Base-by-base conservation (phyloP, 2,329 filamentous ascomycete species). In the Salinomyces thailandicus region DNA sequence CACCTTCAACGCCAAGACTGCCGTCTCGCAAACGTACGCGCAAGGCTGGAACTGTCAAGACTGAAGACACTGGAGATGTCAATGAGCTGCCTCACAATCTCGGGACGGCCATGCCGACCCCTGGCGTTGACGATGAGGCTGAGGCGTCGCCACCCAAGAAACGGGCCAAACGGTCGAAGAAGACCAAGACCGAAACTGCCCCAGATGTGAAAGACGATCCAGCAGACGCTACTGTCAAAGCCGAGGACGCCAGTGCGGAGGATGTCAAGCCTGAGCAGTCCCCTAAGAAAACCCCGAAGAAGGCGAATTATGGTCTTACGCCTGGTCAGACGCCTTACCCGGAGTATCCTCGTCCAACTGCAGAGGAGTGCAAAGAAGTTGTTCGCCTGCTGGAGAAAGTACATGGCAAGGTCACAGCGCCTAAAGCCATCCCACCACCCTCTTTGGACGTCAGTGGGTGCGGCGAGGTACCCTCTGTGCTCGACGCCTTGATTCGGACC, bases 371-470 rank as follows among this genome's bases (percentile, higher is more conserved):
- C 52, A 68, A 79, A 44, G 70, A 80, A 49, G 80, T 89, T 4
- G 73, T 77, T 37, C 62, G 66, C 1, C 63, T 89, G 2, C 70
- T 93, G 0, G 71, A 75, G 1, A 65, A 67, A 9, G 56, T 75
- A 0, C 83, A 93, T 50, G 81, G 81, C 2, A 67, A 74, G 36
- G 69, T 80, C 11, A 64, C 65, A 31, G 68, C 72, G 1, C 85
- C 85, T 0, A 65, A 73, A n/a, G 71, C 67, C 1, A 75, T 87
- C 6, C 80, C 81, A 1, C 65, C 72, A 4, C 81, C 83, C 0
- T 84, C 81, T 4, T 64, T 82, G 5, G 75, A 75, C 5, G 69
- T 83, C 3, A 76, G 85, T 9, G 85, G 85, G 13, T 80, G 76
- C 45, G 76, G 76, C 20, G 75, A 79, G 54, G 75, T 78, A 1